Base-by-base conservation (phyloP, 1,284 basidiomycete species). In the Fomitopsis betulina region DNA sequence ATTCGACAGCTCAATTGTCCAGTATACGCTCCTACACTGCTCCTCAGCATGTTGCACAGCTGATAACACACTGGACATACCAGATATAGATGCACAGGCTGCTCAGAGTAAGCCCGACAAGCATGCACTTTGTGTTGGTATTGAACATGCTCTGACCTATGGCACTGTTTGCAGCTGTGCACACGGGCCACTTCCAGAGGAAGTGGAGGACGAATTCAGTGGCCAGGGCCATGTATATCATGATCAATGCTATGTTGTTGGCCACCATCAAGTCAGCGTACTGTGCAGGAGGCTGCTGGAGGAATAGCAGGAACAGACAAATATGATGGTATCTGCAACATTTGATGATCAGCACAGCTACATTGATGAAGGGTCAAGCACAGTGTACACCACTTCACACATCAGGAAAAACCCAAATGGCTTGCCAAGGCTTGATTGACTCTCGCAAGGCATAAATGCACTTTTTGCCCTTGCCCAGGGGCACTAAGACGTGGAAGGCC, bases 1-100 rank as follows among this genome's bases (percentile, higher is more conserved):
- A 58, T 78, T 74, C 2, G 75, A 62, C 0, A 86, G 75, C 68
- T 86, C 83, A 56, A 83, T 75, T 1, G 77, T 78, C 47, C 83
- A 77, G 65, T 81, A 82, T 3, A 80, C 68, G 5, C 77, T 75
- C 42, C 78, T 79, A 54, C 9, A 32, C 27, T 6, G 6, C 4
- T 21, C n/a, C 7, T 42, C 39, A 42, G 21, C 15, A 38, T n/a
- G 4, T n/a, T 12, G 37, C 15, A 13, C 37, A 38, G 37, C 9
- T n/a, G 5, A 9, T 42, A 10, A 6, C 3, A 42, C 39, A 1
- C 38, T 12, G n/a, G 7, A 8, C 69, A 33, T 57, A 77, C 76
- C 78, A 72, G 62, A 79, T 74, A 59, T 75, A 73, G 47, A 80
- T 71, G 58, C 70, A 71, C 19, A 73, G 47, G 2, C 75, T 74